Evolutionary conservation across 306 rosid species (phyloP).

Genomic region (Medicago truncatula): MtrunA17r5.0-ANR NC_053042.1:7513001-7513500

Average conservation of each 20-base stretch:
- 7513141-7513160: no score
- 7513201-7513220: no score
- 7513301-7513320: background rate
- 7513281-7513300: background rate
- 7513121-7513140: no score
- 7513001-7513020: background rate
- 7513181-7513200: no score
- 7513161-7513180: no score
- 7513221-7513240: background rate
- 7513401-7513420: background rate
- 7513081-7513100: no score
- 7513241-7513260: no score
- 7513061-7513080: no score
- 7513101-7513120: no score
- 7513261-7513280: background rate
- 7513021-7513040: background rate
- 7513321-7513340: background rate
- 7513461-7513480: background rate
- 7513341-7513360: slow-evolving; percentile 13
- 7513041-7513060: background rate
- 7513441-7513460: slow-evolving; percentile 11
- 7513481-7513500: background rate
- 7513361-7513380: background rate
- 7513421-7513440: slow-evolving; percentile 12
- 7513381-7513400: background rate